Conservation (phyloP, 495 filamentous ascomycete genomes). For the Lasiosphaeria miniovina region DNA sequence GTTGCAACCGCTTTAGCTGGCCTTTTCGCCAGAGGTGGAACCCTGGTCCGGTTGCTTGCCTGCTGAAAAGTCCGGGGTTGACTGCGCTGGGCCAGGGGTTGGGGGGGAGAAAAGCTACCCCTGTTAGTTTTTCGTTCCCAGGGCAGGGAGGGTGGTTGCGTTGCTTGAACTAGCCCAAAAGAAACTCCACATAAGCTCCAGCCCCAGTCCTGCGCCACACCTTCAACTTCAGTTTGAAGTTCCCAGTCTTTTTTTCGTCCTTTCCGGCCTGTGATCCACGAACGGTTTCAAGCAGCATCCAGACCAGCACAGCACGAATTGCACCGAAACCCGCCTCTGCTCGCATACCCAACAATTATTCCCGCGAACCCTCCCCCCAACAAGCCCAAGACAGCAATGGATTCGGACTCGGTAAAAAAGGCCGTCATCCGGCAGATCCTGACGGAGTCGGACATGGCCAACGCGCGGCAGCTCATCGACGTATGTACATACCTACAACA, state of each 20-base stretch:
- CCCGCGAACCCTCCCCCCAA: background rate
- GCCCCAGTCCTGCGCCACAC: too few relatives aligned
- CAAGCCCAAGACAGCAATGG: conserved; percentile 27
- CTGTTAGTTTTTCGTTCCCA: conserved; percentile 11
- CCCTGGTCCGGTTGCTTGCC: conserved; percentile 15
- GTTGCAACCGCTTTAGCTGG: conserved; percentile 28
- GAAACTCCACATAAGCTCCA: background rate
- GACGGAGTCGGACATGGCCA: conserved; percentile 69
- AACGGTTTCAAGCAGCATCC: too few relatives aligned
- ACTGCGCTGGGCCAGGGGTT: background rate
- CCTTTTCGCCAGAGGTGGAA: conserved; percentile 26
- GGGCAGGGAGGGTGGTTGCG: background rate
- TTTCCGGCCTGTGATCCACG: too few relatives aligned
- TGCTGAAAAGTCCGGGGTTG: conserved; percentile 15
- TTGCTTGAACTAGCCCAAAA: background rate
- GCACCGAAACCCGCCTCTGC: too few relatives aligned
- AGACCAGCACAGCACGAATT: too few relatives aligned
- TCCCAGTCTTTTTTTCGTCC: too few relatives aligned
- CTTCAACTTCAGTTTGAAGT: too few relatives aligned
- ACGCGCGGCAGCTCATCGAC: conserved; percentile 71
- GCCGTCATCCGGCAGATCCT: conserved; percentile 71
- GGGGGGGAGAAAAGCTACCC: conserved; percentile 19
- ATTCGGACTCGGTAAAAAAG: conserved; percentile 55
- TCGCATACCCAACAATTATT: background rate
- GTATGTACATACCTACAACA: conserved; percentile 43